A percentile compares a stretch with the other conserved stretches of the same genome.
These are phyloP conservation scores for Thelephora aurantiotincta DNA, from an alignment of 768 basidiomycete species.

Conservation along the genomic window DNA sequence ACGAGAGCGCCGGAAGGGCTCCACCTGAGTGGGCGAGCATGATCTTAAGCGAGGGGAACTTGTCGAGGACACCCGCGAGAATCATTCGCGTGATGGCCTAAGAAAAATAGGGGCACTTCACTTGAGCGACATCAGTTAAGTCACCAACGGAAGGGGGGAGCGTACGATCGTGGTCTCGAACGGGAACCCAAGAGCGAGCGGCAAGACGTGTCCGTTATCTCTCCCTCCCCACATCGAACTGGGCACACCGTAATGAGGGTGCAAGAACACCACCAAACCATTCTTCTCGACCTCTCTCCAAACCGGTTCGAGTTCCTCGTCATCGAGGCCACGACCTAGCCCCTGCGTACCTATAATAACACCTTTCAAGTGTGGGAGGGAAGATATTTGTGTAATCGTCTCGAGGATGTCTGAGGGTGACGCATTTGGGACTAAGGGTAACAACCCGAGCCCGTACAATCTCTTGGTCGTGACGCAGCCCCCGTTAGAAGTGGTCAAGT, in stretches of 20 bases:
- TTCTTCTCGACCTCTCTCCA: constrained; percentile 67
- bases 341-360: constrained; percentile 78
- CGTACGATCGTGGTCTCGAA: constrained; percentile 81
- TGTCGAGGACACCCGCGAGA: constrained; percentile 68
- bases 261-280: constrained; percentile 67
- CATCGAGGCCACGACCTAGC: constrained; percentile 70
- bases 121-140: neutral
- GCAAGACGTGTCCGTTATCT: constrained; percentile 78
- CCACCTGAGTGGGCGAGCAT: constrained; percentile 84
- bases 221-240: constrained; percentile 59
- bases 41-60: constrained; percentile 59
- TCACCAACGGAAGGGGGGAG: constrained; percentile 5
- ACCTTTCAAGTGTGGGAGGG: constrained; percentile 52
- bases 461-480: constrained; percentile 34
- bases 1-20: constrained; percentile 70
- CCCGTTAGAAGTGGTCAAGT: constrained; percentile 13
- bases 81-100: constrained; percentile 69
- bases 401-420: constrained; percentile 41
- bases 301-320: constrained; percentile 60
- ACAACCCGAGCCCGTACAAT: constrained; percentile 72
- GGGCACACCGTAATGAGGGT: constrained; percentile 79
- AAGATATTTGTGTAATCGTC: constrained; percentile 50
- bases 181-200: constrained; percentile 78
- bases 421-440: constrained; percentile 66
- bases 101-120: neutral